Conservation (phyloP, 306 rosid species). For the Cucurbita pepo region DNA sequence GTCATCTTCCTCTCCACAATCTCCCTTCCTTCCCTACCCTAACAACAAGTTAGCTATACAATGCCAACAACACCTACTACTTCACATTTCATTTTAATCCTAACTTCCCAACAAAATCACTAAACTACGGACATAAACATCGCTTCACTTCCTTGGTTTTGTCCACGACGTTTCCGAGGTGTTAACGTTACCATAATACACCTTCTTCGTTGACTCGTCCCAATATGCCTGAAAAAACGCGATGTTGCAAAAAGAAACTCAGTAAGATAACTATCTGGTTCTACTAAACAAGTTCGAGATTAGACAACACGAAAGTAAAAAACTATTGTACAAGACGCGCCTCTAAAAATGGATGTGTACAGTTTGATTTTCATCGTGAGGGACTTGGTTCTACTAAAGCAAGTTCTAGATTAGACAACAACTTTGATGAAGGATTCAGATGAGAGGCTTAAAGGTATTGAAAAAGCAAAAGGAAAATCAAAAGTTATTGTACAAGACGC, state of each 20-base stretch:
- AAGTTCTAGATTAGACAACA: background rate
- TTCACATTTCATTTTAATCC: background rate
- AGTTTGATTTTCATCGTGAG: too few species aligned
- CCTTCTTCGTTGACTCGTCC: slow-evolving; percentile 70
- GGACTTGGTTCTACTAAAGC: background rate
- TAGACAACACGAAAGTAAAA: background rate
- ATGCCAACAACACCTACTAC: background rate
- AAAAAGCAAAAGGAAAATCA: background rate
- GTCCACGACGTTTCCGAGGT: slow-evolving; percentile 80
- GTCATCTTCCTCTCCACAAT: background rate
- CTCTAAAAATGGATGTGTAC: background rate
- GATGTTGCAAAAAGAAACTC: background rate
- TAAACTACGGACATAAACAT: background rate
- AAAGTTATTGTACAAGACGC: background rate
- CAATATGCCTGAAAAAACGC: slow-evolving; percentile 49
- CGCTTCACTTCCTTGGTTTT: slow-evolving; percentile 29
- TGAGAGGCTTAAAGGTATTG: background rate
- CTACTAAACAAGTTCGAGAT: background rate
- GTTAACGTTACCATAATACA: slow-evolving; percentile 56
- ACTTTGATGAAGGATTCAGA: background rate
- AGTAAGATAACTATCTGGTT: background rate
- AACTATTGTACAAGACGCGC: background rate
- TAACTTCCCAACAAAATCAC: background rate
- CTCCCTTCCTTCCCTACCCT: background rate
- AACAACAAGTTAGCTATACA: slow-evolving; percentile 1